Percentiles rank a stretch among this genome's conserved stretches.
Conservation (phyloP, 169 alveolate genomes). For the Cryptosporidium meleagridis region DNA sequence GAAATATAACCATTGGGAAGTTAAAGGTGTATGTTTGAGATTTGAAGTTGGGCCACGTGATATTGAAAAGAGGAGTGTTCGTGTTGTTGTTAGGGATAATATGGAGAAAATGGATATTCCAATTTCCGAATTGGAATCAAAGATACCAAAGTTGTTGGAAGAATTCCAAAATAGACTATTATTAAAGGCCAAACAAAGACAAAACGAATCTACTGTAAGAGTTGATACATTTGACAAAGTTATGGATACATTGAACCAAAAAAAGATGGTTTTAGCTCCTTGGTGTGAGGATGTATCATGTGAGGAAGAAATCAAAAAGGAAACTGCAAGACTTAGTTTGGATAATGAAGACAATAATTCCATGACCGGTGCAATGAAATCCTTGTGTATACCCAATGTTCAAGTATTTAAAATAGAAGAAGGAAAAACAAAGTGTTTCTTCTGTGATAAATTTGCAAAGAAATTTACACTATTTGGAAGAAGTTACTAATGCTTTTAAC, state of each 20-base stretch:
- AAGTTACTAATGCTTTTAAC: conserved; percentile 87
- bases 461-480: conserved; percentile 93
- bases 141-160: conserved; percentile 79
- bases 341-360: conserved; percentile 67
- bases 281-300: conserved; percentile 89
- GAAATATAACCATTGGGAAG: conserved; percentile 99
- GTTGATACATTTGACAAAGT: conserved; percentile 82
- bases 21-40: conserved; percentile 99
- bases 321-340: conserved; percentile 76
- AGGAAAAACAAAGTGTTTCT: conserved; percentile 92
- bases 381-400: conserved; percentile 95
- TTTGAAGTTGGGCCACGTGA: conserved; percentile 98
- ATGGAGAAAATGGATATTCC: conserved; percentile 86
- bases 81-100: conserved; percentile 90
- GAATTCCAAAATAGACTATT: conserved; percentile 81
- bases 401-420: conserved; percentile 91
- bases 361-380: conserved; percentile 96
- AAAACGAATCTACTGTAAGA: conserved; percentile 78
- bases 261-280: conserved; percentile 88
- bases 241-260: conserved; percentile 87
- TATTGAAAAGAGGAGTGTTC: conserved; percentile 89
- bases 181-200: conserved; percentile 79
- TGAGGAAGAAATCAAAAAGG: conserved; percentile 83
- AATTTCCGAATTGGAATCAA: conserved; percentile 75
- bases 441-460: conserved; percentile 95